Base-by-base conservation (phyloP, 2,329 filamentous ascomycete species). In the Aureobasidium subglaciale region DNA sequence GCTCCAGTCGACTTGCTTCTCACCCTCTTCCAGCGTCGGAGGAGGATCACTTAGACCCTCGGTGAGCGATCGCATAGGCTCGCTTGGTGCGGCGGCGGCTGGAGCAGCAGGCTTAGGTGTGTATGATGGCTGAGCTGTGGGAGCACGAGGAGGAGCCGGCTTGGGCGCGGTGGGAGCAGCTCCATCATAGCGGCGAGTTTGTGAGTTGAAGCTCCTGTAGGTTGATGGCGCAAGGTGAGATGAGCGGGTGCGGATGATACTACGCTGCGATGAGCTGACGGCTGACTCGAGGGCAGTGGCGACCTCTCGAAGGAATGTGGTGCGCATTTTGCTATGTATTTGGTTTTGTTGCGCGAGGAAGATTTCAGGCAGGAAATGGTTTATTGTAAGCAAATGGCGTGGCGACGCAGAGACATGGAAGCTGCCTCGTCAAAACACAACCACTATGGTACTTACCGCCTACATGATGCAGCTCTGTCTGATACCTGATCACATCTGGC, bases 1-100 rank as follows among this genome's bases (percentile, higher is more conserved):
- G 18, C 86, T 83, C 91, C 91, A 96, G 78, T 95, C 86, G 54
- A 87, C 81, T 42, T 81, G 79, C 41, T 73, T 71, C 32, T 73
- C 72, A 49, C 71, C 67, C 60, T 79, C 75, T 59, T 75, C 68
- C 18, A 78, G 67, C 34, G 74, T 66, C 3, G 76, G 60, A 5
- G 78, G 75, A 6, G 78, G 74, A 56, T 79, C 76, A 58, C 75
- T 73, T 29, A 83, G 73, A 20, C 79, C 78, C 9, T 69, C 67
- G 18, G 75, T 77, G 20, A 82, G 71, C 41, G 71, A 72, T 57
- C 71, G 71, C 48, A 61, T 59, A 40, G 66, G 56, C 50, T 54
- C 50, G 20, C 55, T 48, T 49, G 58, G 35, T 42, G 58, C 37
- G 29, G 52, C 38, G n/a, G 45, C 16, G 57, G 15, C 59, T 59